Evolutionary conservation across 2,329 filamentous ascomycete genomes (phyloP).

Genomic region (Juglanconis sp.): DNA sequence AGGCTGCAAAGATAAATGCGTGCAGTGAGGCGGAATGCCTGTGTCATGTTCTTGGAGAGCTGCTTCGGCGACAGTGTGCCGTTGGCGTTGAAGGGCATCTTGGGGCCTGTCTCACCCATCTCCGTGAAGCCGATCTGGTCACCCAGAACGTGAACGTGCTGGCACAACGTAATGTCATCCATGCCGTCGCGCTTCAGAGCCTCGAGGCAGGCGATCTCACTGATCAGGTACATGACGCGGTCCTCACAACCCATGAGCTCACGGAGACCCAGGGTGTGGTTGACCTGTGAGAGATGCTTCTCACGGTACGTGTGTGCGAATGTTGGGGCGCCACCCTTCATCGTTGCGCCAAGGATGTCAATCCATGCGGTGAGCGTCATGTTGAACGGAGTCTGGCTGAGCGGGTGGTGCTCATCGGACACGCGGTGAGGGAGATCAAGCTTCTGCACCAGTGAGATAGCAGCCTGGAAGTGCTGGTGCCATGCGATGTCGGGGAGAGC

Average conservation of each 20-base stretch:
- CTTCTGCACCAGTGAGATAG: conserved; percentile 78
- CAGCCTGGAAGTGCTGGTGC: conserved; percentile 96
- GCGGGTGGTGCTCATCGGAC: conserved; percentile 56
- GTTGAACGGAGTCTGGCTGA: conserved; percentile 76
- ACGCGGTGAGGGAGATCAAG: conserved; percentile 73
- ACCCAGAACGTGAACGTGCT: conserved; percentile 84
- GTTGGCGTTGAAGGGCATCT: conserved; percentile 61
- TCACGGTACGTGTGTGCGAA: conserved; percentile 96
- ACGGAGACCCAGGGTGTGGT: conserved; percentile 67
- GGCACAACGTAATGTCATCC: conserved; percentile 81
- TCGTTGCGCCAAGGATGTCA: conserved; percentile 91
- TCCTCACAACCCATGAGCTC: conserved; percentile 98
- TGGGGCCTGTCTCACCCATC: conserved; percentile 54
- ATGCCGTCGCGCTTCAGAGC: conserved; percentile 79
- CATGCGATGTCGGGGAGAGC: conserved; percentile 87
- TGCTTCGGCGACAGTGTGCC: conserved; percentile 78
- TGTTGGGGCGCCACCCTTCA: conserved; percentile 78
- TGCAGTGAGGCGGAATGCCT: conserved; percentile 85
- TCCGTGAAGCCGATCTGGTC: conserved; percentile 84
- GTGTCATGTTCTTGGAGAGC: conserved; percentile 82
- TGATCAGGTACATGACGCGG: conserved; percentile 95
- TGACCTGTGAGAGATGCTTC: conserved; percentile 73
- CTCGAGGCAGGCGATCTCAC: conserved; percentile 94
- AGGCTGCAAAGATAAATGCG: conserved; percentile 96
- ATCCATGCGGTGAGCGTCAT: conserved; percentile 96